Base-by-base conservation (phyloP, 768 basidiomycete genomes). In the Strobilomyces confusus region DNA sequence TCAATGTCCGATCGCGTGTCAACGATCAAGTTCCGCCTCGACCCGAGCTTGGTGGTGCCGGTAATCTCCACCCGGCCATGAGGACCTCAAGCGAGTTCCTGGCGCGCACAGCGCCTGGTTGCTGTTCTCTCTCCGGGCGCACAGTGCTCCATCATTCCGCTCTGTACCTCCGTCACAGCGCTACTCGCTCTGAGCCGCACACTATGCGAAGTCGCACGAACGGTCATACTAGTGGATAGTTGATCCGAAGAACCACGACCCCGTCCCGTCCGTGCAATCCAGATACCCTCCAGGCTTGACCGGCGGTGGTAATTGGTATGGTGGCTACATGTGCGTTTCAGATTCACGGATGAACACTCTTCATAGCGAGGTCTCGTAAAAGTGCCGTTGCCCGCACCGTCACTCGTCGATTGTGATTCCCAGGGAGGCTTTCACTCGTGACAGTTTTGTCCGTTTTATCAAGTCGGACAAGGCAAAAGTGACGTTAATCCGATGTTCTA, bases 401-500 rank as follows among this genome's bases (percentile, higher is more conserved):
- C 48, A 43, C 29, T 37, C 8, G 22, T 19, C 38, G 30, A 36
- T 44, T 30, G 12, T 30, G 17, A 40, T 37, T 53, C 38, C 49
- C 15, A 34, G 23, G 14, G 17, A 37, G 17, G 20, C 11, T 41
- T 37, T 43, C 42, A 9, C 20, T 12, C 7, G 41, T 44, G 48
- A 36, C 54, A 49, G 40, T 38, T 56, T 54, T 44, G 26, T 29
- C 41, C 25, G 51, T 51, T 51, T 49, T 32, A 25, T 38, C 58
- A 29, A 29, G 29, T 48, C 26, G 9, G 13, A 26, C 17, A 32
- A 48, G 46, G 44, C 20, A 23, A 38, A 5, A 3, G 37, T 60
- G 43, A 43, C 51, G 51, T 50, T 29, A 49, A 38, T 32, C 42
- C n/a, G 33, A 37, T 34, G 41, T 30, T 40, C 53, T 48, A 9